These are phyloP conservation scores for Trichomonas gallinae DNA, from an alignment of 208 protist species.

Conservation along the genomic window DNA sequence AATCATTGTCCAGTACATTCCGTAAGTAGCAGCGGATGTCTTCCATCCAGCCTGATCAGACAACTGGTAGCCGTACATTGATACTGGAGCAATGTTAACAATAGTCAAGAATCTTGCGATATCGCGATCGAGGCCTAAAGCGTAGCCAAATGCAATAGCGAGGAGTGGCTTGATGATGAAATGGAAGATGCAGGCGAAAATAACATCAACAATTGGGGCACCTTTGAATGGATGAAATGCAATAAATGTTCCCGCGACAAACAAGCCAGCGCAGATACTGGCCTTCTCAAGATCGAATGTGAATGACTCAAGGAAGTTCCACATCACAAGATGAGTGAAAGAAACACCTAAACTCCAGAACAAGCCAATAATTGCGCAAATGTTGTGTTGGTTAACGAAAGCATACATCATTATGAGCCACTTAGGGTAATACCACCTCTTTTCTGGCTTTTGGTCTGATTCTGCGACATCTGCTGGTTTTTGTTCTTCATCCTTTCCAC, in stretches of 20 bases:
- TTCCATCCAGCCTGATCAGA: background rate
- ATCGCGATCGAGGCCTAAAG: background rate
- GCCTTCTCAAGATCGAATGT: background rate
- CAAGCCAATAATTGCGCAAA: background rate
- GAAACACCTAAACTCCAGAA: background rate
- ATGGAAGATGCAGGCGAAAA: background rate
- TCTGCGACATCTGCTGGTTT: background rate
- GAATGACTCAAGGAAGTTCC: background rate
- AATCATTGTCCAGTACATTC: background rate
- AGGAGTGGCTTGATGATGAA: background rate
- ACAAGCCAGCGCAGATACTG: background rate
- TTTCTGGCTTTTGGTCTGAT: background rate
- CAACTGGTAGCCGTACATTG: background rate
- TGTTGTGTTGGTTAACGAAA: background rate
- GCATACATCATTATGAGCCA: background rate
- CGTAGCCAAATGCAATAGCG: background rate
- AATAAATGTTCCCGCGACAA: background rate
- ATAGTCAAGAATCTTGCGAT: background rate
- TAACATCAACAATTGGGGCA: background rate
- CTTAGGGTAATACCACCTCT: background rate
- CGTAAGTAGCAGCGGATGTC: background rate
- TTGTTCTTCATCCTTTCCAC: background rate
- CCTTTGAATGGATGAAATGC: background rate
- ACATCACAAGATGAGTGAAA: background rate
- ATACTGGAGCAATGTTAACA: background rate